Percentiles rank a stretch among this genome's conserved stretches.
phyloP scores from a whole-genome alignment of 2,329 filamentous ascomycete species.

The Fusarium vanettenii region DNA sequence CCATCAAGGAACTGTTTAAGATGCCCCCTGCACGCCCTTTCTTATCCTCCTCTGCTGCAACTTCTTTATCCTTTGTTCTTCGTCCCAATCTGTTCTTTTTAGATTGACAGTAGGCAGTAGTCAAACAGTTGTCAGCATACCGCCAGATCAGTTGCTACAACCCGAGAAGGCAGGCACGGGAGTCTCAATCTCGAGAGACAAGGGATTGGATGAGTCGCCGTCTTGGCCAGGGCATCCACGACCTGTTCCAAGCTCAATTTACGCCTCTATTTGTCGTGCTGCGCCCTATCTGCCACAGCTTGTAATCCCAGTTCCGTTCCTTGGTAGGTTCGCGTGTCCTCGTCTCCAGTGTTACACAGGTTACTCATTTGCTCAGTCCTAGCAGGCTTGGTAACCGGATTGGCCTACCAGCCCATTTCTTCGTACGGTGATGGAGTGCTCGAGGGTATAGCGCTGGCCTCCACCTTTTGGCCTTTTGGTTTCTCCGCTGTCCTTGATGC shows the following conservation, averaged over 20 bases:
- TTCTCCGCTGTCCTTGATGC: background rate
- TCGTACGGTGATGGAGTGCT: background rate
- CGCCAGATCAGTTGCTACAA: background rate
- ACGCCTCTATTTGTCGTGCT: background rate
- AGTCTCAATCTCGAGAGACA: background rate
- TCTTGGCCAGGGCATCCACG: background rate
- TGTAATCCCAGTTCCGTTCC: background rate
- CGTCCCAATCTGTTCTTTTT: background rate
- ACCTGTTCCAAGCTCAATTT: background rate
- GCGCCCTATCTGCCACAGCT: background rate
- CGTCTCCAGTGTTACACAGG: background rate
- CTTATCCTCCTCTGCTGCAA: background rate
- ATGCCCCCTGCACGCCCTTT: background rate
- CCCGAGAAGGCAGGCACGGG: background rate
- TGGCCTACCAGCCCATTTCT: background rate
- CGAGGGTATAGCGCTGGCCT: background rate
- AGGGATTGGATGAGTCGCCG: background rate
- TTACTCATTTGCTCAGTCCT: background rate
- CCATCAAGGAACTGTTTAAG: background rate
- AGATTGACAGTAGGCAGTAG: background rate
- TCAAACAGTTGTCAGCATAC: background rate
- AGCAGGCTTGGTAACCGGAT: background rate
- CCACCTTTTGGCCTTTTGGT: background rate
- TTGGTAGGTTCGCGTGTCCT: background rate
- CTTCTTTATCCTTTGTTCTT: background rate